phyloP scores from a whole-genome alignment of 257 asterid species.

The Leptodermis oblonga region DNA sequence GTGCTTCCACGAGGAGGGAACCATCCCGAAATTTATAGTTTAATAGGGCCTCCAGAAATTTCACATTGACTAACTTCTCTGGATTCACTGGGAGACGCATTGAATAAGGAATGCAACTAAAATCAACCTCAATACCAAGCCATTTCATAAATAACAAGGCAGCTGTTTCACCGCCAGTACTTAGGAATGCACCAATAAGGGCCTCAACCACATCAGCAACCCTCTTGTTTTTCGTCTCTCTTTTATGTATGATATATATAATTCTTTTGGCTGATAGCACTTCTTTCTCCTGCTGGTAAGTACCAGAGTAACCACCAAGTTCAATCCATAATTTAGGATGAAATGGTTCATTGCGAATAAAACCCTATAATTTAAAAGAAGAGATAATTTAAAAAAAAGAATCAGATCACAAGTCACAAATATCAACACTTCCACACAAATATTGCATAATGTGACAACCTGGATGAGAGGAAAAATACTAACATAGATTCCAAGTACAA shows the following conservation, averaged over 20 bases:
- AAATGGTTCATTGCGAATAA: constrained; percentile 64
- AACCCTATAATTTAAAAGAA: constrained; percentile 47
- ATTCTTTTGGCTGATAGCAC: constrained; percentile 24
- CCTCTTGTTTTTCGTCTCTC: constrained; percentile 42
- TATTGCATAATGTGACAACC: neutral
- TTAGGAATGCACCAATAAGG: constrained; percentile 76
- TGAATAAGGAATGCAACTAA: constrained; percentile 33
- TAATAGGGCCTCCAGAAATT: constrained; percentile 42
- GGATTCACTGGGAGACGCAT: constrained; percentile 42
- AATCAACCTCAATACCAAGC: constrained; percentile 59
- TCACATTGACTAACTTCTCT: constrained; percentile 41
- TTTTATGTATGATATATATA: constrained; percentile 28
- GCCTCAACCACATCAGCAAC: constrained; percentile 88
- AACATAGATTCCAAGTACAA: neutral
- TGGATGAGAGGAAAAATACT: neutral
- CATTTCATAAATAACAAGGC: constrained; percentile 70
- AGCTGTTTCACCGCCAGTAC: constrained; percentile 57
- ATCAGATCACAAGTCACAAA: neutral
- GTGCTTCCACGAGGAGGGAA: constrained; percentile 76
- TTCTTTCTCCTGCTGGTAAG: constrained; percentile 30
- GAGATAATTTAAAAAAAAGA: neutral
- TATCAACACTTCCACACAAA: neutral
- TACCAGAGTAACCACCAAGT: constrained; percentile 46
- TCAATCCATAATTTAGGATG: constrained; percentile 64
- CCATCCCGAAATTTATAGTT: constrained; percentile 53